Evolutionary conservation across 2,329 filamentous ascomycete genomes (phyloP).

Genomic region (Epichloe coenophiala): DNA sequence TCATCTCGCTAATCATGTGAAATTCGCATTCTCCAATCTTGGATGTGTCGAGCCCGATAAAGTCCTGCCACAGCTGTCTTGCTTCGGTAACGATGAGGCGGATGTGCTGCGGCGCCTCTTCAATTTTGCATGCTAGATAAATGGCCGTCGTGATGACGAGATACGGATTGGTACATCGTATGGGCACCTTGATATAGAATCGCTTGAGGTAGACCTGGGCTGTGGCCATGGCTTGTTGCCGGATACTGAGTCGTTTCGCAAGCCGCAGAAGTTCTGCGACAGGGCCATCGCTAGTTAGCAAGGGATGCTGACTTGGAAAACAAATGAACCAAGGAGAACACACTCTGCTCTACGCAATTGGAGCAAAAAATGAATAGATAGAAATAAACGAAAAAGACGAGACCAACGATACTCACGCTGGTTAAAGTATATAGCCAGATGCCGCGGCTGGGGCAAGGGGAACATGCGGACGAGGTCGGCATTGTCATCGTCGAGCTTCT

Average conservation of each 20-base stretch:
- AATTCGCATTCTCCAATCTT: slow-evolving; percentile 92
- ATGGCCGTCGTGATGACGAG: slow-evolving; percentile 85
- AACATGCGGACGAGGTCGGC: slow-evolving; percentile 62
- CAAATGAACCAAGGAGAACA: too few species aligned
- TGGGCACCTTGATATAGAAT: slow-evolving; percentile 84
- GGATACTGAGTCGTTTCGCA: slow-evolving; percentile 67
- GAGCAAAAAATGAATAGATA: too few species aligned
- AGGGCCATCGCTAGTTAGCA: background rate
- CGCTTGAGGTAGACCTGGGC: slow-evolving; percentile 90
- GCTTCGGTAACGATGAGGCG: slow-evolving; percentile 79
- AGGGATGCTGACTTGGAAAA: background rate
- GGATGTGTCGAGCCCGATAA: slow-evolving; percentile 61
- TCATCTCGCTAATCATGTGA: slow-evolving; percentile 80
- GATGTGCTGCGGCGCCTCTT: slow-evolving; percentile 94
- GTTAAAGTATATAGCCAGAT: slow-evolving; percentile 85
- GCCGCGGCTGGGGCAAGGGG: slow-evolving; percentile 66
- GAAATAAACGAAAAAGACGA: background rate
- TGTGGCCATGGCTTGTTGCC: slow-evolving; percentile 87
- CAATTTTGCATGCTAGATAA: slow-evolving; percentile 95
- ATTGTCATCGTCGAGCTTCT: slow-evolving; percentile 65
- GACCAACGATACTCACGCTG: slow-evolving; percentile 46
- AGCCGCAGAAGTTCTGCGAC: slow-evolving; percentile 62
- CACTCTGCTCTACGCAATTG: too few species aligned
- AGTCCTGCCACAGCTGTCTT: slow-evolving; percentile 70
- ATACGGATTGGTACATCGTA: slow-evolving; percentile 85